Evolutionary conservation across 176 grass and related monocot species (phyloP).

Genomic region (Oryza officinalis): DNA sequence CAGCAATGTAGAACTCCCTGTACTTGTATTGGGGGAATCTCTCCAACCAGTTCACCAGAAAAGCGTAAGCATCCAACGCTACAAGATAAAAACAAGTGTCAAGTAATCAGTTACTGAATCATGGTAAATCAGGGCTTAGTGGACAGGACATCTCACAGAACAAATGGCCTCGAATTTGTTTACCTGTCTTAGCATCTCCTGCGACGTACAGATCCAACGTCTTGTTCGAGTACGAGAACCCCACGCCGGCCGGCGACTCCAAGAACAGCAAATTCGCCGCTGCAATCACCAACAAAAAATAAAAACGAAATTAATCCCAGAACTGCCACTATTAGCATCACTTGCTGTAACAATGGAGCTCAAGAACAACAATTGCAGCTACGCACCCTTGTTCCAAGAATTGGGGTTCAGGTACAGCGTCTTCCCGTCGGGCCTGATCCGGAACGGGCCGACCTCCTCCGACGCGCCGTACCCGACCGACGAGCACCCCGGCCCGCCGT

Average conservation of each 20-base stretch:
- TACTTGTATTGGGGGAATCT: slow-evolving; percentile 87
- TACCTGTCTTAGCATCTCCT: slow-evolving; percentile 87
- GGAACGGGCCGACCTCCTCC: slow-evolving; percentile 97
- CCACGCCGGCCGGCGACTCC: slow-evolving; percentile 94
- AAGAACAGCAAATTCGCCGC: slow-evolving; percentile 92
- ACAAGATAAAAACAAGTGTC: slow-evolving; percentile 36
- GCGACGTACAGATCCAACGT: slow-evolving; percentile 82
- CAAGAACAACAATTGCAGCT: background rate
- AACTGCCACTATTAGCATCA: background rate
- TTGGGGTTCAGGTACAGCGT: slow-evolving; percentile 72
- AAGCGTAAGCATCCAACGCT: slow-evolving; percentile 80
- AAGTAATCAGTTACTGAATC: slow-evolving; percentile 15
- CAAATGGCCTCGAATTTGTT: slow-evolving; percentile 21
- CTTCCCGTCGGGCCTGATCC: slow-evolving; percentile 73
- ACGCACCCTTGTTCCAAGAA: slow-evolving; percentile 92
- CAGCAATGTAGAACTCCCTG: slow-evolving; percentile 92
- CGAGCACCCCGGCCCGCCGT: slow-evolving; percentile 92
- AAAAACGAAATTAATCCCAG: slow-evolving; percentile 18
- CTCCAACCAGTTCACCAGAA: slow-evolving; percentile 89
- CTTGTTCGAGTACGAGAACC: slow-evolving; percentile 91
- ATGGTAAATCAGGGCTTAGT: background rate
- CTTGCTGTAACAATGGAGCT: background rate
- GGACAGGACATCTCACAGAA: slow-evolving; percentile 8
- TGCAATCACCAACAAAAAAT: slow-evolving; percentile 35
- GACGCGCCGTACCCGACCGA: slow-evolving; percentile 89